phyloP scores from a whole-genome alignment of 148 eudicot genomes.

The Cornus kousa region DNA sequence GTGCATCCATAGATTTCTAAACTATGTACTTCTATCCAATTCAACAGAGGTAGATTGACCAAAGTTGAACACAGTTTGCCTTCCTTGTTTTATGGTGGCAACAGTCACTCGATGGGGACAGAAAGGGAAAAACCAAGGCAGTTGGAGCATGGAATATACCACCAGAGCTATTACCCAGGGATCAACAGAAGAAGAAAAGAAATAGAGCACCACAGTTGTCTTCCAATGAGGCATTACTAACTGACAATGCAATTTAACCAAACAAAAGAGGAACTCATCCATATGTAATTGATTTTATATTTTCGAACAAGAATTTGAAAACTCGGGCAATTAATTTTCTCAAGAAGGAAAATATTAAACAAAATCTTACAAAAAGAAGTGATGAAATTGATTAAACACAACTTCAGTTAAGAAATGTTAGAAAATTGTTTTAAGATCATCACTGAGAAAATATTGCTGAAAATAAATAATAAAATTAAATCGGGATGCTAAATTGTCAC shows the following conservation, averaged over 20 bases:
- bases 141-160: too few species aligned
- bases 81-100: too few species aligned
- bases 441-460: background rate
- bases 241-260: background rate
- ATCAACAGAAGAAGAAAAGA: background rate
- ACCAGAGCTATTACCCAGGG: background rate
- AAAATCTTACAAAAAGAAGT: too few species aligned
- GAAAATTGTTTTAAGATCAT: background rate
- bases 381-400: background rate
- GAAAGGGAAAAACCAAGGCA: too few species aligned
- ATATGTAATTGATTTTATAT: background rate
- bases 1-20: background rate
- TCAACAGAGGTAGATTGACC: too few species aligned
- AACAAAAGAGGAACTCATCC: background rate
- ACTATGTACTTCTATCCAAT: background rate
- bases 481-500: background rate
- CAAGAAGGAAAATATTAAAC: background rate
- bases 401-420: background rate
- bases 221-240: background rate
- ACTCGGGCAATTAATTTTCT: background rate
- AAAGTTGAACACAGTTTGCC: background rate
- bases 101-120: too few species aligned
- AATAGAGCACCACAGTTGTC: background rate
- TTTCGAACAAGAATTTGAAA: background rate
- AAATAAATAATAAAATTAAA: background rate